phyloP scores from a whole-genome alignment of 2,329 filamentous ascomycete genomes.

The Pseudogymnoascus sp. region DNA sequence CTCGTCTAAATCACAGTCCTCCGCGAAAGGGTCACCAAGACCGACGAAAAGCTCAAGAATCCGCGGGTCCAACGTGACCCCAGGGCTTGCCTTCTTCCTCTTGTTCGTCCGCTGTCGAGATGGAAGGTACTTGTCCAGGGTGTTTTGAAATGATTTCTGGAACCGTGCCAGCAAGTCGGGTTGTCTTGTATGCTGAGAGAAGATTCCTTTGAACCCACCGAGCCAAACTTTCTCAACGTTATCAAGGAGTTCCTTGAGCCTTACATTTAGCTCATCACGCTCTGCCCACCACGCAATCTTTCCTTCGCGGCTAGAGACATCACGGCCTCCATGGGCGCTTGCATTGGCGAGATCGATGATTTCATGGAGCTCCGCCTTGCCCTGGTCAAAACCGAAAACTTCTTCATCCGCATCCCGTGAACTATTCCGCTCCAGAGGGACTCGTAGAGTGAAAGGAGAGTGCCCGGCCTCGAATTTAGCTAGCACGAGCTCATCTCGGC shows the following conservation, averaged over 20 bases:
- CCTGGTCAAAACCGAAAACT: constrained; percentile 74
- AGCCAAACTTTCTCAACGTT: constrained; percentile 93
- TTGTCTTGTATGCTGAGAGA: constrained; percentile 62
- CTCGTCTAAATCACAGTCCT: constrained; percentile 71
- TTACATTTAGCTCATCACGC: constrained; percentile 67
- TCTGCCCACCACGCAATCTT: constrained; percentile 86
- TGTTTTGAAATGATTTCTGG: constrained; percentile 64
- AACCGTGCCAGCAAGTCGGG: constrained; percentile 63
- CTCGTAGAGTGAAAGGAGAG: constrained; percentile 73
- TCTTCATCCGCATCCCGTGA: constrained; percentile 73
- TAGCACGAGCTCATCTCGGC: constrained; percentile 74
- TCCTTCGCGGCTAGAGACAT: constrained; percentile 64
- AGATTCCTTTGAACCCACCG: constrained; percentile 89
- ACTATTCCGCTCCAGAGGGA: constrained; percentile 76
- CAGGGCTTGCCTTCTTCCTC: constrained; percentile 36
- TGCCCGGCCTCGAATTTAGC: constrained; percentile 71
- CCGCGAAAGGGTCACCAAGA: constrained; percentile 62
- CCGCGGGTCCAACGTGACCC: constrained; percentile 48
- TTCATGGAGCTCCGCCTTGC: constrained; percentile 68
- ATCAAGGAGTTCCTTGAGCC: constrained; percentile 66
- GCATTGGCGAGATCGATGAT: constrained; percentile 76
- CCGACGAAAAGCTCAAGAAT: constrained; percentile 85
- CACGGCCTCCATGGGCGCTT: constrained; percentile 65
- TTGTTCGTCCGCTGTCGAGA: constrained; percentile 60
- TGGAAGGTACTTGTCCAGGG: constrained; percentile 76